phyloP scores from a whole-genome alignment of 2,329 filamentous ascomycete genomes.

The Xylaria sp. region DNA sequence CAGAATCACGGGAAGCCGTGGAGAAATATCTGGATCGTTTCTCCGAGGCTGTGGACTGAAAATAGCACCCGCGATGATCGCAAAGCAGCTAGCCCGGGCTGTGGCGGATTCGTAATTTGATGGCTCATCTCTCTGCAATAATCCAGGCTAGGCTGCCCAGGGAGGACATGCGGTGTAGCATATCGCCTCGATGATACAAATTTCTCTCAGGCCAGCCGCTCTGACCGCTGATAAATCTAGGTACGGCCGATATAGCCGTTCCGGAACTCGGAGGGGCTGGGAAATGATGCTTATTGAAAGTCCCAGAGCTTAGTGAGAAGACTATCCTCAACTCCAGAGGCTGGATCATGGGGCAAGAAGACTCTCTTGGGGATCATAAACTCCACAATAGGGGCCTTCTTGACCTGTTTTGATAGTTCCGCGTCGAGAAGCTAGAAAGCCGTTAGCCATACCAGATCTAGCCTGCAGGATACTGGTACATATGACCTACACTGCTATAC shows the following conservation, averaged over 20 bases:
- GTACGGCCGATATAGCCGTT: conserved; percentile 8
- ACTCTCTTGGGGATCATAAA: conserved; percentile 91
- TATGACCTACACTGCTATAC: conserved; percentile 71
- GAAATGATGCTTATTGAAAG: conserved; percentile 43
- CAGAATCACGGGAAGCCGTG: conserved; percentile 20
- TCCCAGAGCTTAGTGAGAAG: conserved; percentile 65
- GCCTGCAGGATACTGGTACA: conserved; percentile 1
- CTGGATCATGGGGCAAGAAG: conserved; percentile 59
- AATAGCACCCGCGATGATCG: conserved; percentile 17
- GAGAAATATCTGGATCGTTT: conserved; percentile 9
- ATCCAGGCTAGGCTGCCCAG: conserved; percentile 16
- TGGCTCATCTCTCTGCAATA: conserved; percentile 17
- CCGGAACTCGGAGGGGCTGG: conserved; percentile 3
- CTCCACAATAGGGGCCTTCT: conserved; percentile 85
- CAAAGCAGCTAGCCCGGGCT: conserved; percentile 15
- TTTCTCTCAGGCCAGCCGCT: conserved; percentile 7
- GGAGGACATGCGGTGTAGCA: conserved; percentile 15
- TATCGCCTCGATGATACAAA: conserved; percentile 8
- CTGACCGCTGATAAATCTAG: conserved; percentile 6
- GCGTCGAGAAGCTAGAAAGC: conserved; percentile 71
- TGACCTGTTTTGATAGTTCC: conserved; percentile 81
- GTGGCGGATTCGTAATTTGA: conserved; percentile 23
- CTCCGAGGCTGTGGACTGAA: conserved; percentile 13
- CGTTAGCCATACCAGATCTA: conserved; percentile 37
- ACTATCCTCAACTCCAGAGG: conserved; percentile 53